Percentiles rank a stretch among this genome's conserved stretches.
Evolutionary conservation across 208 protist genomes (phyloP).

Genomic region (Tetramitus jugosus): DNA sequence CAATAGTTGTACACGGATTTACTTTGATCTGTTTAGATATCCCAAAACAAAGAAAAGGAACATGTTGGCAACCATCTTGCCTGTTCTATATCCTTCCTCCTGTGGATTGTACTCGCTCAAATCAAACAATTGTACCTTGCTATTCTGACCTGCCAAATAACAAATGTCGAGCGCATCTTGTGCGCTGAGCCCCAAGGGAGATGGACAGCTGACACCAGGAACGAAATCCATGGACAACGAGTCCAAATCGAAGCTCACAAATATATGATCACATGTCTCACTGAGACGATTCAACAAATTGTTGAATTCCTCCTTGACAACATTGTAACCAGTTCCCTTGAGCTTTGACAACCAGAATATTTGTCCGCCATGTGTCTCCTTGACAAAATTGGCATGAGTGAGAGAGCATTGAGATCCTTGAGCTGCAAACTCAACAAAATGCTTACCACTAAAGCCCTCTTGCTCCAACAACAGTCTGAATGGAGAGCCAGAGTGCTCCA

Average conservation of each 20-base stretch:
- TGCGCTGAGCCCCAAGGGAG: slow-evolving; percentile 44
- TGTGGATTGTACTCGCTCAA: slow-evolving; percentile 58
- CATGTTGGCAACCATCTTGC: slow-evolving; percentile 48
- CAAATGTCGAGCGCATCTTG: slow-evolving; percentile 55
- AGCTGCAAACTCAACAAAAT: slow-evolving; percentile 62
- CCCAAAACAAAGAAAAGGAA: slow-evolving; percentile 57
- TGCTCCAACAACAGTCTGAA: slow-evolving; percentile 54
- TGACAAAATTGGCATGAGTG: slow-evolving; percentile 49
- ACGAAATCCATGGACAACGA: slow-evolving; percentile 40
- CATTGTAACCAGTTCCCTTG: background rate
- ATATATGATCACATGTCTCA: slow-evolving; percentile 48
- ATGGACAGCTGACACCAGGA: slow-evolving; percentile 54
- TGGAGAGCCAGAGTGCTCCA: slow-evolving; percentile 52
- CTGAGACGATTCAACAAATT: background rate
- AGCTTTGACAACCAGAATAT: slow-evolving; percentile 41
- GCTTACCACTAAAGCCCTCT: slow-evolving; percentile 26
- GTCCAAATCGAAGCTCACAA: slow-evolving; percentile 66
- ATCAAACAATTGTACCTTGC: slow-evolving; percentile 48
- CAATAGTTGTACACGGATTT: no score
- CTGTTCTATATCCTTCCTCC: slow-evolving; percentile 51
- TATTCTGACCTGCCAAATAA: slow-evolving; percentile 43
- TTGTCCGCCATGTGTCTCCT: slow-evolving; percentile 31
- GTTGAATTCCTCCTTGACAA: background rate
- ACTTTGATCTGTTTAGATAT: slow-evolving; percentile 33
- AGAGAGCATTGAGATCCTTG: slow-evolving; percentile 56